Conservation (phyloP, 257 asterid genomes). For the Solanum paucissectum region DNA sequence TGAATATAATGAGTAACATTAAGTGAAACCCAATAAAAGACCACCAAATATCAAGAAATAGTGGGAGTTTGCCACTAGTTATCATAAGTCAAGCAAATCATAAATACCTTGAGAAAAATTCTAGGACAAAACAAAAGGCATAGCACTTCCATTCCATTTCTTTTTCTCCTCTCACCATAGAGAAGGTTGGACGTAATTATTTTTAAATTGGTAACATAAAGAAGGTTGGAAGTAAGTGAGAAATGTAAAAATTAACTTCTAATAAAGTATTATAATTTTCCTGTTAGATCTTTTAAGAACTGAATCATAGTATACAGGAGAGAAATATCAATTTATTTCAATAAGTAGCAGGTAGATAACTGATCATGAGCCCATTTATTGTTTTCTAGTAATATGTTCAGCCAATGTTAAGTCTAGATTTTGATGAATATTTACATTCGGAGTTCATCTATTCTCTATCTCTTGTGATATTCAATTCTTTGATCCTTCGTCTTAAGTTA, state of each 20-base stretch:
- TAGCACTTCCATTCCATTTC: background rate
- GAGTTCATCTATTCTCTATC: background rate
- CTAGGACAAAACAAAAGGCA: background rate
- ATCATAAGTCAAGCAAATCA: background rate
- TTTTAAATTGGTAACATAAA: background rate
- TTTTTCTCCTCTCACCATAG: background rate
- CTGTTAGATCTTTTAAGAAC: background rate
- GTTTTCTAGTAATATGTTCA: background rate
- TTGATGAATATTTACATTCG: background rate
- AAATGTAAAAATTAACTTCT: background rate
- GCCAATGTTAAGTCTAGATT: background rate
- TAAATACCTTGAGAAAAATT: background rate
- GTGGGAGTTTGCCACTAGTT: background rate
- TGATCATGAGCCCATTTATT: background rate
- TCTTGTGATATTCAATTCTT: background rate
- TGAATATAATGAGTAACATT: background rate
- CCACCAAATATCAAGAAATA: background rate
- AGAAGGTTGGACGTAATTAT: background rate
- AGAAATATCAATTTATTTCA: background rate
- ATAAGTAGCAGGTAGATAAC: background rate
- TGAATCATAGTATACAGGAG: background rate
- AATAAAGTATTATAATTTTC: background rate
- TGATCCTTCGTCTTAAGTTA: background rate
- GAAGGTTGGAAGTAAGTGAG: background rate
- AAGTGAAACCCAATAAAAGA: background rate